Conservation (phyloP, 139 green algal genomes). For the Chlamydomonas sp. region DNA sequence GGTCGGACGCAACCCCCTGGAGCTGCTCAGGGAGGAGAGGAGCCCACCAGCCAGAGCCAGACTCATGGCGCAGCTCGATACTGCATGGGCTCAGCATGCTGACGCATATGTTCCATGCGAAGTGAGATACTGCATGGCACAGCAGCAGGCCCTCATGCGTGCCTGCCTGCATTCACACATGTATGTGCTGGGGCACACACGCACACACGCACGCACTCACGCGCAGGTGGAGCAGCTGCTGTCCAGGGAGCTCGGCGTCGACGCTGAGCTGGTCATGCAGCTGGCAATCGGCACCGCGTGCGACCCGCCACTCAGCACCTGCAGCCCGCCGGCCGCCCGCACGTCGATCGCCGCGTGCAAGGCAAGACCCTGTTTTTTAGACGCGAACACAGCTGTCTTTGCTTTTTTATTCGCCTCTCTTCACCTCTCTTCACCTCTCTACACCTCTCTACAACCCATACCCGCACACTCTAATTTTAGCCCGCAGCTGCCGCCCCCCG, state of each 20-base stretch:
- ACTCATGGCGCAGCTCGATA: background rate
- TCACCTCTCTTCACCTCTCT: too few species aligned
- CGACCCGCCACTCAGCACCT: background rate
- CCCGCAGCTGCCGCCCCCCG: too few species aligned
- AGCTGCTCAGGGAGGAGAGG: constrained; percentile 6
- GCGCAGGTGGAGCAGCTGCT: constrained; percentile 6
- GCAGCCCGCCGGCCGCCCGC: background rate
- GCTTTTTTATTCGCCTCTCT: too few species aligned
- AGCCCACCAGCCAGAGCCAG: background rate
- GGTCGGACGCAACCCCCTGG: constrained; percentile 11
- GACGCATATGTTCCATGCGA: background rate
- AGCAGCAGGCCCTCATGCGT: too few species aligned
- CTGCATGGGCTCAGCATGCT: background rate
- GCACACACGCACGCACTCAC: too few species aligned
- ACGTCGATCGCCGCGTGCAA: background rate
- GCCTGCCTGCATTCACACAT: too few species aligned
- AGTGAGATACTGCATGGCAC: too few species aligned
- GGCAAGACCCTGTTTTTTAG: too few species aligned
- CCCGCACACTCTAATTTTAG: too few species aligned
- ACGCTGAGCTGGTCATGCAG: background rate
- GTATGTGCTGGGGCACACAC: too few species aligned
- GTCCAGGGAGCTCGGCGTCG: constrained; percentile 7
- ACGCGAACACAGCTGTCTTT: too few species aligned
- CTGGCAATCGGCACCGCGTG: background rate
- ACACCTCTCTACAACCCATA: too few species aligned